These are phyloP conservation scores for Chamaecyparis obtusa DNA, from an alignment of 75 land plant species.

Conservation along the genomic window DNA sequence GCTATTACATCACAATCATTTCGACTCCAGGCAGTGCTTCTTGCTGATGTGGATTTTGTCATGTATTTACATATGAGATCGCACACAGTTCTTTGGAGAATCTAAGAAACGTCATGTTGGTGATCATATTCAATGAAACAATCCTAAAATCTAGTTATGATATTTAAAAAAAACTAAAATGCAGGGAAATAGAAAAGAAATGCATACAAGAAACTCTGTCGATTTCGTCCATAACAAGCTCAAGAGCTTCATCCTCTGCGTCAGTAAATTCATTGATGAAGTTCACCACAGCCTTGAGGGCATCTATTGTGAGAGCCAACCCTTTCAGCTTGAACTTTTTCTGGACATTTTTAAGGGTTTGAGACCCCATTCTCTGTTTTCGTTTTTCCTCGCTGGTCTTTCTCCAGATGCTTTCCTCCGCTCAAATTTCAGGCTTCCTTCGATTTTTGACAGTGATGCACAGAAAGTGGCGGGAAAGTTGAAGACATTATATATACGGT, in stretches of 20 bases:
- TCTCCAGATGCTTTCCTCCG: background rate
- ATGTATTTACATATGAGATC: too few species aligned
- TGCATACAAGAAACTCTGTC: conserved; percentile 51
- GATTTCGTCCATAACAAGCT: conserved; percentile 69
- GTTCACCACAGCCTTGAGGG: conserved; percentile 55
- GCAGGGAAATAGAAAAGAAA: background rate
- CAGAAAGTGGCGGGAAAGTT: background rate
- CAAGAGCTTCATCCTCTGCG: conserved; percentile 74
- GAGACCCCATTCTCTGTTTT: background rate
- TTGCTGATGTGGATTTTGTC: background rate
- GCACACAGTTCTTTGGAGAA: background rate
- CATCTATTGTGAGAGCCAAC: conserved; percentile 68
- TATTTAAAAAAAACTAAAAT: background rate
- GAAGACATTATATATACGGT: background rate
- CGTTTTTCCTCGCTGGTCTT: background rate
- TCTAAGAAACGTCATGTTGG: background rate
- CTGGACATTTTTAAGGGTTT: conserved; percentile 57
- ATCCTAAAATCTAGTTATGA: too few species aligned
- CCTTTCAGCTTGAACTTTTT: conserved; percentile 81
- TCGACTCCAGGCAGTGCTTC: background rate
- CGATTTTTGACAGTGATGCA: background rate
- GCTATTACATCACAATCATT: too few species aligned
- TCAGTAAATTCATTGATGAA: conserved; percentile 48
- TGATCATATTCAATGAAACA: too few species aligned
- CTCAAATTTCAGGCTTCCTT: background rate